Conservation (phyloP, 495 filamentous ascomycete species). For the Penicillium atrosanguineum region DNA sequence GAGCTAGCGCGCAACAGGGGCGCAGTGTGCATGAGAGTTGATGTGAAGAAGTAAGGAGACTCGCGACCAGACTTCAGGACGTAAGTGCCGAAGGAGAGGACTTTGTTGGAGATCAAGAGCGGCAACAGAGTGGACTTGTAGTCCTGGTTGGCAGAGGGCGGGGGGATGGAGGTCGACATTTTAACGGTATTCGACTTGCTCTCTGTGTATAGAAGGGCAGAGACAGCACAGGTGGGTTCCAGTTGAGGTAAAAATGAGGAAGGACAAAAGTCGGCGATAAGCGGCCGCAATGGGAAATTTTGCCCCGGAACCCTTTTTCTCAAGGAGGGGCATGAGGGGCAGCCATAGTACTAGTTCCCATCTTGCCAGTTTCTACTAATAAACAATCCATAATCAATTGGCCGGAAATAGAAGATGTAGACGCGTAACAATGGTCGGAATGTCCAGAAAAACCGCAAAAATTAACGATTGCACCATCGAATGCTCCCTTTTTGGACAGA, state of each 20-base stretch:
- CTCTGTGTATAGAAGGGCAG: neutral
- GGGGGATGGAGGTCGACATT: conserved; percentile 26
- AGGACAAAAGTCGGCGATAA: conserved; percentile 10
- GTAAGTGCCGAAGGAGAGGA: conserved; percentile 86
- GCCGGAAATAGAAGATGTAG: neutral
- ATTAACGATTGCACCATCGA: neutral
- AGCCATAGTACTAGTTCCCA: neutral
- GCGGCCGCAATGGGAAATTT: conserved; percentile 17
- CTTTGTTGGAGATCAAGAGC: conserved; percentile 66
- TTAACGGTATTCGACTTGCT: neutral
- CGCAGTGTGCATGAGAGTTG: conserved; percentile 77
- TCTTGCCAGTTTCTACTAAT: neutral
- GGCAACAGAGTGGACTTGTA: conserved; percentile 70
- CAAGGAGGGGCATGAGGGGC: conserved; percentile 23
- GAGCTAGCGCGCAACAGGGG: conserved; percentile 70
- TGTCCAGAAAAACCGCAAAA: neutral
- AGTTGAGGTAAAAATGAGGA: neutral
- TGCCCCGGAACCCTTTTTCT: conserved; percentile 12
- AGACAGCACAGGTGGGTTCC: neutral
- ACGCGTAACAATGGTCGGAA: neutral
- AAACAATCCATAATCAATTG: neutral
- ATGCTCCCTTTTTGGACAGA: conserved; percentile 1
- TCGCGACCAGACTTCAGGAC: conserved; percentile 86
- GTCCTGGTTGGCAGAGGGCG: conserved; percentile 34
- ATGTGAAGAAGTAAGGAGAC: conserved; percentile 99